phyloP scores from a whole-genome alignment of 306 rosid genomes.

The Malus sieversii region DNA sequence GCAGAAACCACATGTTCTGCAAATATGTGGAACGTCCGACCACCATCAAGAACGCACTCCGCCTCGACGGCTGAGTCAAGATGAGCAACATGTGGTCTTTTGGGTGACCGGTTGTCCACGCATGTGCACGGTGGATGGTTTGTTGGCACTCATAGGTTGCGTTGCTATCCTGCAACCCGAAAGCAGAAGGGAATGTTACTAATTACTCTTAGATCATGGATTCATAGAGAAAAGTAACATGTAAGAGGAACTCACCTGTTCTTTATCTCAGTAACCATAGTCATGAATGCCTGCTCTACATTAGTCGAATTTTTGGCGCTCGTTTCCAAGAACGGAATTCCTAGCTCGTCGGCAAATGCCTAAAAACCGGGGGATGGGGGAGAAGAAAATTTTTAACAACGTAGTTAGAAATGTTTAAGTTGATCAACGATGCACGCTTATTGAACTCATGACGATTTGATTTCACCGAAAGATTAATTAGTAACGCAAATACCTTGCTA shows the following conservation, averaged over 20 bases:
- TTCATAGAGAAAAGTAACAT: background rate
- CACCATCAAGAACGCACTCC: background rate
- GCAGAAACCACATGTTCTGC: background rate
- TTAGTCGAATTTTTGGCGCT: constrained; percentile 69
- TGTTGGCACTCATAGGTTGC: constrained; percentile 48
- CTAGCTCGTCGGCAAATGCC: constrained; percentile 84
- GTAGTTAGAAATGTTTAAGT: background rate
- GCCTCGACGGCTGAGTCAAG: background rate
- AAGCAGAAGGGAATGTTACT: background rate
- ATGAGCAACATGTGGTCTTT: constrained; percentile 65
- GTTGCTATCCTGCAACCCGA: constrained; percentile 54
- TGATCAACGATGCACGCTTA: background rate
- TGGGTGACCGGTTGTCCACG: constrained; percentile 70
- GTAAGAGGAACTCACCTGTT: constrained; percentile 34
- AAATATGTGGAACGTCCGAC: background rate
- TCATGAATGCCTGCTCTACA: constrained; percentile 76
- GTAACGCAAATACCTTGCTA: constrained; percentile 40
- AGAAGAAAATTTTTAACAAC: background rate
- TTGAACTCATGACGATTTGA: background rate
- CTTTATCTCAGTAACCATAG: constrained; percentile 76
- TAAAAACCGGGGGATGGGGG: background rate
- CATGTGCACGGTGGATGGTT: constrained; percentile 55
- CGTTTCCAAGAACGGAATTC: constrained; percentile 78
- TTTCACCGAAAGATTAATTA: background rate
- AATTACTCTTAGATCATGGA: too few species aligned